Evolutionary conservation across 2,329 filamentous ascomycete genomes (phyloP).

Genomic region (Exophiala bonariae): DNA sequence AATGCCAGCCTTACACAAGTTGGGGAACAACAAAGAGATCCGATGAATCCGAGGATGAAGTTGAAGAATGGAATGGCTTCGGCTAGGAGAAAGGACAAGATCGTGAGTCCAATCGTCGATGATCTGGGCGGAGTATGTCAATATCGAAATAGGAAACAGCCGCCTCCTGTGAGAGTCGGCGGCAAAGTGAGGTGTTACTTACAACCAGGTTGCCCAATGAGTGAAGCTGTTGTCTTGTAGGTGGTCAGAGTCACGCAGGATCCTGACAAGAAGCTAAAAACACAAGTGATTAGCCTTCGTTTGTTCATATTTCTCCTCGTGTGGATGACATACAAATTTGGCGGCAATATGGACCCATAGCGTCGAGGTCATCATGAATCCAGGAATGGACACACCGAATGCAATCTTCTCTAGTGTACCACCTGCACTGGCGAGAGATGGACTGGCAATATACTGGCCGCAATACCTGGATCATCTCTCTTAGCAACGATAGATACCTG

Average conservation of each 20-base stretch:
- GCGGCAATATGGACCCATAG: slow-evolving; percentile 43
- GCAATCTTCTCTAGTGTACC: slow-evolving; percentile 42
- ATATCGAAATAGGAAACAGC: background rate
- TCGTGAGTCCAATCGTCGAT: slow-evolving; percentile 39
- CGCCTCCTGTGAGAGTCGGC: too few relatives aligned
- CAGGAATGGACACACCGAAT: slow-evolving; percentile 41
- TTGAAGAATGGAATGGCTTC: slow-evolving; percentile 57
- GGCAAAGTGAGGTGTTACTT: background rate
- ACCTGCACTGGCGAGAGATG: slow-evolving; percentile 49
- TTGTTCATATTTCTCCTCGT: background rate
- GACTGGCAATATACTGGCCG: slow-evolving; percentile 48
- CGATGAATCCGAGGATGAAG: slow-evolving; percentile 51
- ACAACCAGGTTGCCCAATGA: slow-evolving; percentile 55
- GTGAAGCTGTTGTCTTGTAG: slow-evolving; percentile 51
- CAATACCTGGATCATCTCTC: slow-evolving; percentile 36
- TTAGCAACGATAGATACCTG: background rate
- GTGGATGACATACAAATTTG: slow-evolving; percentile 34
- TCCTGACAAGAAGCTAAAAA: slow-evolving; percentile 54
- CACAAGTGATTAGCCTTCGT: background rate
- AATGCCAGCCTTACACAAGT: slow-evolving; percentile 49
- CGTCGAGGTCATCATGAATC: slow-evolving; percentile 29
- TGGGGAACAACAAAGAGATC: slow-evolving; percentile 53
- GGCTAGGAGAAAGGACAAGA: slow-evolving; percentile 52
- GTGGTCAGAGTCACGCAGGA: slow-evolving; percentile 52
- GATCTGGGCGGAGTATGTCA: slow-evolving; percentile 2